A percentile compares a stretch with the other conserved stretches of the same genome.
phyloP scores from a whole-genome alignment of 208 protist genomes.

The Wallacemonas rigidus region DNA sequence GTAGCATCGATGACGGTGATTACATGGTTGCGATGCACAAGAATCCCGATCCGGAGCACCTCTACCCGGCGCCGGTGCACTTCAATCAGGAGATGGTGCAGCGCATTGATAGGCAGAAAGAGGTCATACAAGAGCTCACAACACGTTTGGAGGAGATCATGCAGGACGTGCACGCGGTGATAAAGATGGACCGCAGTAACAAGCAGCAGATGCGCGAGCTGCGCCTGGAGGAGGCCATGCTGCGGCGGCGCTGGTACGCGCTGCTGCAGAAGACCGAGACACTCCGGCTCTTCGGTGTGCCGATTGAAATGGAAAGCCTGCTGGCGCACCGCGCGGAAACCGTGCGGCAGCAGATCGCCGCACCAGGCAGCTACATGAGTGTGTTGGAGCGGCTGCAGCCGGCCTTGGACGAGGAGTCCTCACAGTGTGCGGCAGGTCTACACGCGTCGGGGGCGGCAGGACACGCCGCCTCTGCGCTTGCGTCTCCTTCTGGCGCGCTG shows the following conservation, averaged over 20 bases:
- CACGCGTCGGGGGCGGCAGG: slow-evolving; percentile 6
- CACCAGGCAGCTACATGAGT: slow-evolving; percentile 46
- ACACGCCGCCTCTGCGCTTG: no score
- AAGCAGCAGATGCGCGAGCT: slow-evolving; percentile 32
- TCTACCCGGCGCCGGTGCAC: slow-evolving; percentile 67
- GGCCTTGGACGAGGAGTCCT: slow-evolving; percentile 46
- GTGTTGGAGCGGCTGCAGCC: slow-evolving; percentile 50
- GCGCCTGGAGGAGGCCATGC: slow-evolving; percentile 60
- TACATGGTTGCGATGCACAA: slow-evolving; percentile 49
- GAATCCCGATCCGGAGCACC: slow-evolving; percentile 54
- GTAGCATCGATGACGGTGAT: slow-evolving; percentile 51
- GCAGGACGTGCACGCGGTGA: slow-evolving; percentile 40
- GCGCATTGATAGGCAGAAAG: slow-evolving; percentile 63
- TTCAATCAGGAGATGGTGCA: slow-evolving; percentile 71
- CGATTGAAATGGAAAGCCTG: slow-evolving; percentile 41
- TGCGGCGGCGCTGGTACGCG: slow-evolving; percentile 56
- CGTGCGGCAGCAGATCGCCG: slow-evolving; percentile 50
- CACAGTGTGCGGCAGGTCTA: slow-evolving; percentile 34
- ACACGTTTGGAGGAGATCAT: slow-evolving; percentile 40
- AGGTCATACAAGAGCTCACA: slow-evolving; percentile 34
- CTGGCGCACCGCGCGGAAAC: slow-evolving; percentile 36
- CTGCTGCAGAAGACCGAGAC: slow-evolving; percentile 59
- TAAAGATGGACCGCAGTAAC: slow-evolving; percentile 49
- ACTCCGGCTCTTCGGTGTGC: slow-evolving; percentile 42
- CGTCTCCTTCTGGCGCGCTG: no score